These are phyloP conservation scores for Parathielavia appendiculata DNA, from an alignment of 495 filamentous ascomycete genomes.

Conservation along the genomic window DNA sequence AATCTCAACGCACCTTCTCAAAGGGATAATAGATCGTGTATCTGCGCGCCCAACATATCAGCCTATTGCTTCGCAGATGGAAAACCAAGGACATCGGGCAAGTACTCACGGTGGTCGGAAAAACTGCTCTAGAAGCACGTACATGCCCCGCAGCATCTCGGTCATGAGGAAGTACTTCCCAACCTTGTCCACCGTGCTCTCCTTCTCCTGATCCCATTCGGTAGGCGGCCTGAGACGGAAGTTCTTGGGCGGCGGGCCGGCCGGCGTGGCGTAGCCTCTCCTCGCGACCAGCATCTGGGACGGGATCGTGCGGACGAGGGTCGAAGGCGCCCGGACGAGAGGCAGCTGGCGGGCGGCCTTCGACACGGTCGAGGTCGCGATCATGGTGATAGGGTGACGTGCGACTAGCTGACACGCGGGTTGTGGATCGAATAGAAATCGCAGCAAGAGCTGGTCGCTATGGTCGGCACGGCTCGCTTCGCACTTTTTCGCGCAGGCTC, in stretches of 20 bases:
- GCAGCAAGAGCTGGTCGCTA: background rate
- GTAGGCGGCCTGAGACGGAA: slow-evolving; percentile 67
- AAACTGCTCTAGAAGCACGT: slow-evolving; percentile 94
- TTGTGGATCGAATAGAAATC: background rate
- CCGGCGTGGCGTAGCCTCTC: slow-evolving; percentile 65
- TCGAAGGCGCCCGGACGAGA: slow-evolving; percentile 18
- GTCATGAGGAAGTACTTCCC: slow-evolving; percentile 88
- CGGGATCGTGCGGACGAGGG: slow-evolving; percentile 27
- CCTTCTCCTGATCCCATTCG: slow-evolving; percentile 65
- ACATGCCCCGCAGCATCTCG: slow-evolving; percentile 97
- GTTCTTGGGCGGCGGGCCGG: slow-evolving; percentile 67
- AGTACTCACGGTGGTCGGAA: slow-evolving; percentile 88
- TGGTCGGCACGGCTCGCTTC: background rate
- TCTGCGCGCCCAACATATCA: slow-evolving; percentile 39
- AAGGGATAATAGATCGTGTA: slow-evolving; percentile 99
- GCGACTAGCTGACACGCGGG: background rate
- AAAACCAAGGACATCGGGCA: no score
- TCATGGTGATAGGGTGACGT: slow-evolving; percentile 14
- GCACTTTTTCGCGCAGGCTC: slow-evolving; percentile 8
- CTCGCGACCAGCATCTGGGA: slow-evolving; percentile 29
- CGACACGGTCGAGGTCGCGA: slow-evolving; percentile 30
- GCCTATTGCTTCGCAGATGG: background rate
- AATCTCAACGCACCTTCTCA: slow-evolving; percentile 62
- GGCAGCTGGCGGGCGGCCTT: slow-evolving; percentile 39
- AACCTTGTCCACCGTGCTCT: slow-evolving; percentile 72